Evolutionary conservation across 352 stramenopile species (phyloP), one percentile per base, ranked within the genome.

Genomic region (Globisporangium cylindrosporum): DNA sequence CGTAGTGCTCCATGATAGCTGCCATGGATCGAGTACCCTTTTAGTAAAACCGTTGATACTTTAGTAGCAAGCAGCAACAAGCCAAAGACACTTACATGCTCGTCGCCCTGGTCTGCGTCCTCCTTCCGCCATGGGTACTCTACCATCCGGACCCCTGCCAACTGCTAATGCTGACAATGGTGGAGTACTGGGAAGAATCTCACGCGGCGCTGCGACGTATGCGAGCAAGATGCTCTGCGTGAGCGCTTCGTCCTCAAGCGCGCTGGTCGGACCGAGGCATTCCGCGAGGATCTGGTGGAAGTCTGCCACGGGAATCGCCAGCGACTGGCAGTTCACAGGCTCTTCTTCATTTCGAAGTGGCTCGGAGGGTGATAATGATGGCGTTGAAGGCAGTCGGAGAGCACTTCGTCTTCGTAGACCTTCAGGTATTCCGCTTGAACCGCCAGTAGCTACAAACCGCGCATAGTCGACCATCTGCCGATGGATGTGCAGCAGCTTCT

Each of bases 151-250:
- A 32, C 38, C 36, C 10, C 38, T 41, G 46, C 8, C 22, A 32
- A 46, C 12, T 43, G 20, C 10, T 32, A 27, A 8, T 29, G 51
- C 51, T 57, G 51, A 18, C 7, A 27, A 0, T 32, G 43, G 27
- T 18, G 64, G 27, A 9, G 48, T 41, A 22, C 34, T 55, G 12
- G 22, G 34, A 10, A 59, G 10, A 14, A 53, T 65, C 22, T 67
- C 68, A 3, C 36, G 68, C 34, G 67, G 59, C 24, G 59, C 41
- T 25, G 66, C 66, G 27, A 77, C 60, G 58, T 81, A 81, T 24
- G 69, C 63, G 6, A 77, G 62, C 43, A 79, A 46, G 38, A 81
- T 48, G 38, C 60, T 69, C 34, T 79, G 71, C 20, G 69, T 46
- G 8, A 75, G 29, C 1, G 61, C 65, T 22, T 74, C 68, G 60